Percentiles rank a stretch among this genome's conserved stretches.
Conservation (phyloP, 768 basidiomycete genomes). For the Gyrodon lividus region DNA sequence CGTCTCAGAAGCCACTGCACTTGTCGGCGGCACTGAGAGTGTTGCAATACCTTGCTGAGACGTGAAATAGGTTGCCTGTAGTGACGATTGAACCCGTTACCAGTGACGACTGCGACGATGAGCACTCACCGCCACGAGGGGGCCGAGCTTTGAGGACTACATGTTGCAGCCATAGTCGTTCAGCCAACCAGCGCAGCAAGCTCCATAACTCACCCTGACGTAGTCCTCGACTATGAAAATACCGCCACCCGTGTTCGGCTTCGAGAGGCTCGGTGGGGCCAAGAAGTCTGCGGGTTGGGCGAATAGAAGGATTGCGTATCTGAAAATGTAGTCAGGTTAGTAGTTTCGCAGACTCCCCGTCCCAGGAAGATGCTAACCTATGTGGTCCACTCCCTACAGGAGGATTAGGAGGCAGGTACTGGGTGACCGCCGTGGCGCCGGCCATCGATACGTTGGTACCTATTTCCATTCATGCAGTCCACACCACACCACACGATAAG, state of each 20-base stretch:
- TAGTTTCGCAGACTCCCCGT: background rate
- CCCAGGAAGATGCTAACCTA: slow-evolving; percentile 44
- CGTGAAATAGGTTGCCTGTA: slow-evolving; percentile 65
- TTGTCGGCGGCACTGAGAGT: slow-evolving; percentile 52
- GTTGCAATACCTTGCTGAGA: slow-evolving; percentile 69
- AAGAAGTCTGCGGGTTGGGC: slow-evolving; percentile 61
- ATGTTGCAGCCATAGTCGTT: slow-evolving; percentile 1
- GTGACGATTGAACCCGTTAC: slow-evolving; percentile 4
- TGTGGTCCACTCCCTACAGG: slow-evolving; percentile 70
- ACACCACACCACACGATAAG: background rate
- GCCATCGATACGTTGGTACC: slow-evolving; percentile 41
- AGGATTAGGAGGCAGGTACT: slow-evolving; percentile 73
- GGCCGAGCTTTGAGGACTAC: slow-evolving; percentile 55
- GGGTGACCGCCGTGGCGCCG: slow-evolving; percentile 52
- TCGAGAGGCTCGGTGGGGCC: slow-evolving; percentile 55
- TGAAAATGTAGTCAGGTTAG: slow-evolving; percentile 23
- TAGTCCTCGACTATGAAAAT: slow-evolving; percentile 59
- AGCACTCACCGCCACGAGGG: slow-evolving; percentile 55
- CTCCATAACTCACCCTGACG: slow-evolving; percentile 41
- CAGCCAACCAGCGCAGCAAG: background rate
- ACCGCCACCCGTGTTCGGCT: slow-evolving; percentile 49
- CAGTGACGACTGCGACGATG: background rate
- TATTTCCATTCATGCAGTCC: slow-evolving; percentile 8
- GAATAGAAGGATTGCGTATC: slow-evolving; percentile 69
- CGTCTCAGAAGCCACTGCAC: slow-evolving; percentile 65